Conservation (phyloP, 1,284 basidiomycete genomes). For the Rhodotorula sp. region DNA sequence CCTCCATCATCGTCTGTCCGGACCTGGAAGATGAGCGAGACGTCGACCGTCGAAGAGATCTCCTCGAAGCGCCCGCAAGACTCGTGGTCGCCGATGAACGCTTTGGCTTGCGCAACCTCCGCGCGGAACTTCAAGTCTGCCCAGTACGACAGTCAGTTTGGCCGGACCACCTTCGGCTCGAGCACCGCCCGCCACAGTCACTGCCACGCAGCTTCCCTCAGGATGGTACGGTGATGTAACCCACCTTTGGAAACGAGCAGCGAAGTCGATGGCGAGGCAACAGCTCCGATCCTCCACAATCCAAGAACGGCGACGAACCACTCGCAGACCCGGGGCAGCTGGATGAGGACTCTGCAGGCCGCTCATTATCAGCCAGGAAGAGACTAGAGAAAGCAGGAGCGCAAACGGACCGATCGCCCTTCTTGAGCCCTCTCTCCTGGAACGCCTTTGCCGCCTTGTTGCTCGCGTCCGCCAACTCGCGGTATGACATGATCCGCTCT, state of each 20-base stretch:
- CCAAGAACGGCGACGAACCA: constrained; percentile 35
- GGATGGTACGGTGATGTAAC: no score
- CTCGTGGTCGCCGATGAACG: constrained; percentile 35
- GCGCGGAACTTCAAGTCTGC: constrained; percentile 39
- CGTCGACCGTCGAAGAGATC: constrained; percentile 8
- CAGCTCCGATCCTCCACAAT: constrained; percentile 31
- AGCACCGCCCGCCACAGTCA: no score
- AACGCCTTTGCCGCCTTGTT: constrained; percentile 29
- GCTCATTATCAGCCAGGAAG: background rate
- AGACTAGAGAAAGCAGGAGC: background rate
- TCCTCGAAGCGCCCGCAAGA: constrained; percentile 27
- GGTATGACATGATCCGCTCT: constrained; percentile 29
- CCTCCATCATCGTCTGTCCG: constrained; percentile 1
- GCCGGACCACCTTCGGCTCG: no score
- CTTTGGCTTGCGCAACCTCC: constrained; percentile 8
- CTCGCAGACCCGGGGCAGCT: constrained; percentile 18
- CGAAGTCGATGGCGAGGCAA: constrained; percentile 33
- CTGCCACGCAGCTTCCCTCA: no score
- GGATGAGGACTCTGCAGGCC: constrained; percentile 13
- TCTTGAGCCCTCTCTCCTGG: constrained; percentile 22
- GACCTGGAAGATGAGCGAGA: constrained; percentile 32
- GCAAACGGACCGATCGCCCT: constrained; percentile 34
- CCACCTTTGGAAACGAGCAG: constrained; percentile 39
- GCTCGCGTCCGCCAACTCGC: constrained; percentile 19
- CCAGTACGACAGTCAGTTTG: no score